These are phyloP conservation scores for Neurospora sp. DNA, from an alignment of 495 filamentous ascomycete genomes.

Conservation along the genomic window DNA sequence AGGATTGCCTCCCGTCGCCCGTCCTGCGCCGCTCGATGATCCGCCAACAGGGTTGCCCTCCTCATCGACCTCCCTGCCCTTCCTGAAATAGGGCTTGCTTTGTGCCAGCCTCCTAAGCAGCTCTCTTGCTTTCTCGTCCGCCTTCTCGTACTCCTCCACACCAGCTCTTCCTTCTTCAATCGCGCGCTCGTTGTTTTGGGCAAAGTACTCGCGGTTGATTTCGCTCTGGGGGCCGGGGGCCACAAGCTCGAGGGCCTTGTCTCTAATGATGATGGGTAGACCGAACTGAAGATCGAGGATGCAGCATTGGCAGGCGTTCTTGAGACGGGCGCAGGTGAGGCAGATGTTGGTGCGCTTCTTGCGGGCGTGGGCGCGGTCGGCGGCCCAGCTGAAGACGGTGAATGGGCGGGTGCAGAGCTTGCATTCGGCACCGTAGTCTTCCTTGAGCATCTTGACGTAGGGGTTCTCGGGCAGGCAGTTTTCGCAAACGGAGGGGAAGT, in stretches of 20 bases:
- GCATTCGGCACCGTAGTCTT: constrained; percentile 77
- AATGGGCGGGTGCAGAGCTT: constrained; percentile 91
- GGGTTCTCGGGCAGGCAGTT: constrained; percentile 90
- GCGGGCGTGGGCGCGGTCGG: constrained; percentile 75
- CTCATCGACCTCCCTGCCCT: constrained; percentile 54
- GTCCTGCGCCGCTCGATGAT: constrained; percentile 26
- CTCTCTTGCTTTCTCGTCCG: constrained; percentile 90
- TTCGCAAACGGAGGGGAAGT: constrained; percentile 59
- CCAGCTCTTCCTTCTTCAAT: constrained; percentile 79
- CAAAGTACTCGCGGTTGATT: constrained; percentile 94
- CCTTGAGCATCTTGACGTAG: constrained; percentile 97
- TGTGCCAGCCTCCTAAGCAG: constrained; percentile 74
- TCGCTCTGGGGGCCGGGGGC: constrained; percentile 82
- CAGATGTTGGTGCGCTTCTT: constrained; percentile 86
- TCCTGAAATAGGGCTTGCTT: constrained; percentile 90
- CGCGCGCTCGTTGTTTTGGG: constrained; percentile 90
- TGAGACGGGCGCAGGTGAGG: constrained; percentile 86
- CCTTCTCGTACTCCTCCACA: constrained; percentile 84
- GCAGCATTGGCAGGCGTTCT: constrained; percentile 98
- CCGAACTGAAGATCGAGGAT: constrained; percentile 97
- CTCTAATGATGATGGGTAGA: constrained; percentile 82
- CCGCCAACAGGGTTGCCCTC: constrained; percentile 38
- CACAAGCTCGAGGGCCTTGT: constrained; percentile 96
- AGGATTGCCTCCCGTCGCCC: constrained; percentile 32
- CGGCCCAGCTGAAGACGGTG: constrained; percentile 88